Percentiles rank a stretch among this genome's conserved stretches.
Evolutionary conservation across 495 filamentous ascomycete genomes (phyloP).

Genomic region (Neurospora tetrasperma): DNA sequence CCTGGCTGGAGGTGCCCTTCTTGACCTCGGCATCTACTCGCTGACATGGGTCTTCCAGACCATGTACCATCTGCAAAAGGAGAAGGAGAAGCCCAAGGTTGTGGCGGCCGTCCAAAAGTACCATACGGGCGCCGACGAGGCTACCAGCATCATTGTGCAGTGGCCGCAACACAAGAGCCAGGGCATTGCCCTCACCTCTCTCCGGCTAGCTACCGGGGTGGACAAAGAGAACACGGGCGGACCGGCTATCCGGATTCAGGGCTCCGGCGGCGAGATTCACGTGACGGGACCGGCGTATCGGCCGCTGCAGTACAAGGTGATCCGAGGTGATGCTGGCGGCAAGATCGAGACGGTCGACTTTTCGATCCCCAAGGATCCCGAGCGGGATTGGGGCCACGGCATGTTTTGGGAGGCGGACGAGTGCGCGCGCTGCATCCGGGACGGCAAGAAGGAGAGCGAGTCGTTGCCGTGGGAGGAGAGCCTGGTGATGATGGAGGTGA

Average conservation of each 20-base stretch:
- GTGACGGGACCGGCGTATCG: constrained; percentile 65
- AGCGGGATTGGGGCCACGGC: constrained; percentile 53
- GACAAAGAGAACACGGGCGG: constrained; percentile 51
- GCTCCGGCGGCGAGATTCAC: constrained; percentile 77
- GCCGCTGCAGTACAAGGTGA: constrained; percentile 54
- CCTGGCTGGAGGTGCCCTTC: constrained; percentile 72
- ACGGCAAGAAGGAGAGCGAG: constrained; percentile 73
- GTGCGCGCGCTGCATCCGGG: constrained; percentile 68
- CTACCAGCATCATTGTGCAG: constrained; percentile 65
- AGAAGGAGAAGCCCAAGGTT: constrained; percentile 37
- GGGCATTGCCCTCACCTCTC: constrained; percentile 68
- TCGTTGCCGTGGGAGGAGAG: constrained; percentile 70
- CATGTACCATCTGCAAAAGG: constrained; percentile 65
- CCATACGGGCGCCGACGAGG: constrained; percentile 70
- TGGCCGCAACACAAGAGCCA: constrained; percentile 58
- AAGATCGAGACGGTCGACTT: constrained; percentile 49
- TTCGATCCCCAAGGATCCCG: constrained; percentile 47
- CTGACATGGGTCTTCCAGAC: constrained; percentile 92
- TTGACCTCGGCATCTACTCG: constrained; percentile 87
- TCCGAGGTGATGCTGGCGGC: constrained; percentile 35
- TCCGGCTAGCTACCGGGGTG: constrained; percentile 59
- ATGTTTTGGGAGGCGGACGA: constrained; percentile 98
- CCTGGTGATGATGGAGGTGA: constrained; percentile 83
- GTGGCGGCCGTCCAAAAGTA: constrained; percentile 64
- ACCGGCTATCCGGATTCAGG: constrained; percentile 72